Conservation (phyloP, 306 rosid species). For the Cucumis melo region DNA sequence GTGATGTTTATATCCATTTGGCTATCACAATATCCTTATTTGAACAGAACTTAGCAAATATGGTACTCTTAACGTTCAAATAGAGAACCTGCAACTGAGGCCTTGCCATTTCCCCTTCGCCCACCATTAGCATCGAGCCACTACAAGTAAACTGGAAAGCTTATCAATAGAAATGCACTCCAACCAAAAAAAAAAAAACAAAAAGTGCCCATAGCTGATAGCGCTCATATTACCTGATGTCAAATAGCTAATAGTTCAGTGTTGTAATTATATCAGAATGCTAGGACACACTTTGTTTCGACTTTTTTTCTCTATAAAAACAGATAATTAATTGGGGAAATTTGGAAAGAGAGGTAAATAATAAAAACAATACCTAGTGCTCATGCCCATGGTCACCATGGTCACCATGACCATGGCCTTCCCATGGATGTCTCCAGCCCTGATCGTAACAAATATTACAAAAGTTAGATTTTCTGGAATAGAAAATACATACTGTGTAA, state of each 20-base stretch:
- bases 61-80: background rate
- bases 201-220: background rate
- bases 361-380: conserved; percentile 27
- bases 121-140: background rate
- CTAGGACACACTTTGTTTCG: background rate
- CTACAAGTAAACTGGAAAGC: background rate
- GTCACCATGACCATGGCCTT: conserved; percentile 38
- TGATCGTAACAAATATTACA: conserved; percentile 1
- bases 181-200: background rate
- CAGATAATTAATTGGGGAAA: background rate
- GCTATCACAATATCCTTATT: conserved; percentile 7
- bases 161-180: background rate
- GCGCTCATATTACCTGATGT: background rate
- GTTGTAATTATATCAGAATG: background rate
- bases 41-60: conserved; percentile 13
- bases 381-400: conserved; percentile 27
- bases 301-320: background rate
- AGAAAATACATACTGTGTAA: background rate
- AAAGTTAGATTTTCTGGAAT: background rate
- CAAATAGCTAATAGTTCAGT: background rate
- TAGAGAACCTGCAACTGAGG: background rate
- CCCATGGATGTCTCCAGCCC: conserved; percentile 99
- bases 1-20: background rate
- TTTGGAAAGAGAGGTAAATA: background rate
- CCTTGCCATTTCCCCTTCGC: background rate